Evolutionary conservation across 768 basidiomycete species (phyloP).

Genomic region (Dioszegia crocea): DNA sequence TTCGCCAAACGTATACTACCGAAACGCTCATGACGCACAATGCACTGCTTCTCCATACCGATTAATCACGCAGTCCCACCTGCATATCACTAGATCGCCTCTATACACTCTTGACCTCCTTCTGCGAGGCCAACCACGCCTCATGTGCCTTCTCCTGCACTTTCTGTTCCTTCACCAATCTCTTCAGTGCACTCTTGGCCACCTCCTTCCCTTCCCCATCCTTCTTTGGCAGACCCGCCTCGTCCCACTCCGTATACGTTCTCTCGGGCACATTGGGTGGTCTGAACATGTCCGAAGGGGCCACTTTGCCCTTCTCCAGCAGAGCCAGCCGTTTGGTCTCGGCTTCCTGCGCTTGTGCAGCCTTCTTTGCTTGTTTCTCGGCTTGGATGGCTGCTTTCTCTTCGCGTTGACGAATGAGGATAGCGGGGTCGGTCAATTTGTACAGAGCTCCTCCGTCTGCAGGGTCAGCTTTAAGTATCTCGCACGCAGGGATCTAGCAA

Average conservation of each 20-base stretch:
- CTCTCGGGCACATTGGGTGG: slow-evolving; percentile 71
- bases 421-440: slow-evolving; percentile 78
- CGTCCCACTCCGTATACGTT: slow-evolving; percentile 78
- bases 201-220: slow-evolving; percentile 79
- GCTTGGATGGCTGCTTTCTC: slow-evolving; percentile 73
- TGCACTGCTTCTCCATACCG: no score
- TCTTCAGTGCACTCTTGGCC: slow-evolving; percentile 75
- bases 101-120: slow-evolving; percentile 2
- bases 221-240: slow-evolving; percentile 75
- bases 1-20: no score
- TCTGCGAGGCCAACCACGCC: slow-evolving; percentile 56
- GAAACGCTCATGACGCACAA: no score
- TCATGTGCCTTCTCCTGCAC: slow-evolving; percentile 74
- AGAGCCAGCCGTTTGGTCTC: slow-evolving; percentile 56
- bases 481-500: background rate
- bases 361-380: slow-evolving; percentile 76
- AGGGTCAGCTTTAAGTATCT: slow-evolving; percentile 1
- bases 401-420: slow-evolving; percentile 77
- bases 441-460: slow-evolving; percentile 90
- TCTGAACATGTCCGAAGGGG: slow-evolving; percentile 75
- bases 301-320: slow-evolving; percentile 75
- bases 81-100: no score
- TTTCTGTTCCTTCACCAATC: slow-evolving; percentile 66
- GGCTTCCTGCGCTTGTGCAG: slow-evolving; percentile 58
- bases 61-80: no score